Percentiles rank a stretch among this genome's conserved stretches.
These are phyloP conservation scores for Aphanomyces invadans DNA, from an alignment of 352 stramenopile genomes.

Conservation along the genomic window DNA sequence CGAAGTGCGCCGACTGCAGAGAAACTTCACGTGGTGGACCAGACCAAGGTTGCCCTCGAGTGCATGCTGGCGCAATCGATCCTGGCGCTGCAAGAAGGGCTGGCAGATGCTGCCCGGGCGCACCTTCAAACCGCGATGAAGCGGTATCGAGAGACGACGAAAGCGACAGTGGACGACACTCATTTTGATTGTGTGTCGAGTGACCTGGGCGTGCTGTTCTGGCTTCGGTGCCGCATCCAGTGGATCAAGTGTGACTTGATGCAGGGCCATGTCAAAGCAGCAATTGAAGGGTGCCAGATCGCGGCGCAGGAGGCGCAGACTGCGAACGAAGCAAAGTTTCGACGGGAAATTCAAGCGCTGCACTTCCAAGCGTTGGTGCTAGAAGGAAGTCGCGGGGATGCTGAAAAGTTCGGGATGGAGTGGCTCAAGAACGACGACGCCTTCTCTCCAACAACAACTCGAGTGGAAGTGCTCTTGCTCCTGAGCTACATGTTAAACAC, in stretches of 20 bases:
- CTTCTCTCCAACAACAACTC: neutral
- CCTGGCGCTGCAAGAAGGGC: slow-evolving; percentile 10
- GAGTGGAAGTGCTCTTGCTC: neutral
- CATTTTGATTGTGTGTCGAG: slow-evolving; percentile 5
- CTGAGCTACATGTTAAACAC: neutral
- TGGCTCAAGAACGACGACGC: slow-evolving; percentile 8
- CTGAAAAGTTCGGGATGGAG: neutral
- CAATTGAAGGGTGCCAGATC: neutral
- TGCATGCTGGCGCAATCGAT: neutral
- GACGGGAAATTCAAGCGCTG: neutral
- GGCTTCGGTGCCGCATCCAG: slow-evolving; percentile 9
- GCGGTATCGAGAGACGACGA: neutral
- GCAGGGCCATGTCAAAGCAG: slow-evolving; percentile 17
- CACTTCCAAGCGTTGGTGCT: slow-evolving; percentile 11
- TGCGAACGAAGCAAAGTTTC: neutral
- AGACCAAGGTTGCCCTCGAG: slow-evolving; percentile 2
- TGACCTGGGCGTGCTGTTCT: slow-evolving; percentile 15
- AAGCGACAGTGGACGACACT: neutral
- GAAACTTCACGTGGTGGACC: neutral
- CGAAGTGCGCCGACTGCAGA: neutral
- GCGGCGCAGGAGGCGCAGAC: neutral
- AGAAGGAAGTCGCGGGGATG: neutral
- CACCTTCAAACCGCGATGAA: slow-evolving; percentile 6
- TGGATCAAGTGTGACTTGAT: slow-evolving; percentile 9
- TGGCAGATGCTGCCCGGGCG: neutral